Conservation (phyloP, 1,139 yeast species). For the Torulaspora pretoriensis region DNA sequence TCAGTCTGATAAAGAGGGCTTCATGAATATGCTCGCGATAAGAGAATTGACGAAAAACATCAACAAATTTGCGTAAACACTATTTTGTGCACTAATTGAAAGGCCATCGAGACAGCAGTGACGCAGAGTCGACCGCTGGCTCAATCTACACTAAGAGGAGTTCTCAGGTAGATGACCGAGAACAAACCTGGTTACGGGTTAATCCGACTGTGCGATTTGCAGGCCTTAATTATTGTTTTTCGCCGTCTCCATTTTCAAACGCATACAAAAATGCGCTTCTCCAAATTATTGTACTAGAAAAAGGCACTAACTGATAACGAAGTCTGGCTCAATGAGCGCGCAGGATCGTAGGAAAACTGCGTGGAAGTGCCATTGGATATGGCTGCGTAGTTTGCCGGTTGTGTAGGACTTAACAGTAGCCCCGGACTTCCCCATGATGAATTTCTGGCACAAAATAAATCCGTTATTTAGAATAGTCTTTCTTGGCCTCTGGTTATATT, state of each 20-base stretch:
- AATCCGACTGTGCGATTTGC: not conserved
- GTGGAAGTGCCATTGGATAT: no score
- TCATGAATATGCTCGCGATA: not conserved
- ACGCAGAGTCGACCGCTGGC: no score
- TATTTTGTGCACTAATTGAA: no score
- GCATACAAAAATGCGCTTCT: conserved; percentile 4
- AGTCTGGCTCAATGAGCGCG: no score
- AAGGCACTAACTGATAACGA: not conserved
- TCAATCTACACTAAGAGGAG: not conserved
- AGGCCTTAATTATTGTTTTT: not conserved
- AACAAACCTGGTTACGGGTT: not conserved
- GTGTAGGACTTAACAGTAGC: not conserved
- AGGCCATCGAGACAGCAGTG: no score
- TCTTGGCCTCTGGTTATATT: no score
- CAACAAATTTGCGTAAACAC: not conserved
- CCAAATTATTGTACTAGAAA: not conserved
- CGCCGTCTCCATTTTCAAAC: not conserved
- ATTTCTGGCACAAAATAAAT: not conserved
- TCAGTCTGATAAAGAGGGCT: not conserved
- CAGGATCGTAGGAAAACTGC: no score
- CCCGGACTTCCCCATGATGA: not conserved
- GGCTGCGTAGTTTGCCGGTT: no score
- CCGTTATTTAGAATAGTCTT: no score
- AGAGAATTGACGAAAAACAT: not conserved
- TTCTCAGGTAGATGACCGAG: not conserved